These are phyloP conservation scores for Ogataea corticis DNA, from an alignment of 805 yeast genomes.

Conservation along the genomic window DNA sequence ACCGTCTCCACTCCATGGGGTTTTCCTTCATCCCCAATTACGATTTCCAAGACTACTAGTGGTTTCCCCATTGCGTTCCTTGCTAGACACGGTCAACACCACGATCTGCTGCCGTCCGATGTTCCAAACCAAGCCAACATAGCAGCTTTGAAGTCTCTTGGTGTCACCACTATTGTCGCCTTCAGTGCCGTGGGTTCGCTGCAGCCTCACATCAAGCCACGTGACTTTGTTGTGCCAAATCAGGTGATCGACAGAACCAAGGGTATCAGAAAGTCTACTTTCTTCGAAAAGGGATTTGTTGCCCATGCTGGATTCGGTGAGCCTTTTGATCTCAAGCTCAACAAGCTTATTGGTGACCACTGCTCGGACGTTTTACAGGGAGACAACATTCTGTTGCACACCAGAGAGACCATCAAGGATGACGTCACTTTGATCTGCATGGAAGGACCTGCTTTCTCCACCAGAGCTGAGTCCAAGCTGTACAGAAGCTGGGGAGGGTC, in stretches of 20 bases:
- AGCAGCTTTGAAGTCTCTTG: constrained; percentile 87
- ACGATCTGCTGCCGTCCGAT: constrained; percentile 85
- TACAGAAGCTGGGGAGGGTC: constrained; percentile 89
- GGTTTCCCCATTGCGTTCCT: constrained; percentile 91
- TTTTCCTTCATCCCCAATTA: constrained; percentile 88
- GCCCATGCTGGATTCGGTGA: constrained; percentile 98
- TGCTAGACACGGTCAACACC: constrained; percentile 92
- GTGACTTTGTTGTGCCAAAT: constrained; percentile 95
- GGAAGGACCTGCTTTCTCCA: constrained; percentile 99
- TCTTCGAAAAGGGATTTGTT: constrained; percentile 89
- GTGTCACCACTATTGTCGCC: constrained; percentile 86
- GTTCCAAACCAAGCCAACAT: constrained; percentile 94
- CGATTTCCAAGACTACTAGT: constrained; percentile 72
- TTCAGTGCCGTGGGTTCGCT: constrained; percentile 96
- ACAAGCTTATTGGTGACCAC: constrained; percentile 60
- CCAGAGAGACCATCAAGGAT: constrained; percentile 59
- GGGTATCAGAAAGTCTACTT: constrained; percentile 88
- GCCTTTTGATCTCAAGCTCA: constrained; percentile 82
- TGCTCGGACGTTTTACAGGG: constrained; percentile 56
- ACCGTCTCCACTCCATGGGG: constrained; percentile 97
- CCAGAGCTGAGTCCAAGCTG: constrained; percentile 91
- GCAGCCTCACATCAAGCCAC: constrained; percentile 83
- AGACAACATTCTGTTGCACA: constrained; percentile 59
- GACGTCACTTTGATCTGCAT: constrained; percentile 89
- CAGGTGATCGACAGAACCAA: constrained; percentile 97